phyloP scores from a whole-genome alignment of 2,329 filamentous ascomycete genomes.

The Monosporascus sp. region DNA sequence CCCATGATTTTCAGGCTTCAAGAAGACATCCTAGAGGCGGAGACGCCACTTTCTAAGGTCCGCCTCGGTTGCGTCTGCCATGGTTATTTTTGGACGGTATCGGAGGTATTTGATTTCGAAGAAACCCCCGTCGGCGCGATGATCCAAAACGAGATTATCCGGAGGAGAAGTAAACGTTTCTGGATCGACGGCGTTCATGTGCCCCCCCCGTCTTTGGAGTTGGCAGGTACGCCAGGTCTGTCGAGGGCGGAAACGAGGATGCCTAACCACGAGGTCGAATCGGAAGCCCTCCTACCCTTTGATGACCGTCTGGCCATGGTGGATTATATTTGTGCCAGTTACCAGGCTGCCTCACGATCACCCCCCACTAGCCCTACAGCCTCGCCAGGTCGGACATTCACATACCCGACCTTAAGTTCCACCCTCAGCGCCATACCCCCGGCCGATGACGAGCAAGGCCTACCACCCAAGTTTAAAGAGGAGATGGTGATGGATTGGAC shows the following conservation, averaged over 20 bases:
- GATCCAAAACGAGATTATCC: constrained; percentile 70
- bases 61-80: constrained; percentile 80
- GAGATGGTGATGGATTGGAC: constrained; percentile 78
- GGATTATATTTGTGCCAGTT: constrained; percentile 66
- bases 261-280: constrained; percentile 50
- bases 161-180: constrained; percentile 66
- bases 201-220: constrained; percentile 60
- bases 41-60: constrained; percentile 65
- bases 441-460: constrained; percentile 40
- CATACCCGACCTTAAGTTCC: constrained; percentile 55
- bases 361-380: constrained; percentile 64
- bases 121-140: constrained; percentile 61
- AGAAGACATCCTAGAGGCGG: constrained; percentile 68
- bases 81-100: constrained; percentile 80
- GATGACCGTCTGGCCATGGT: constrained; percentile 68
- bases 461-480: constrained; percentile 65
- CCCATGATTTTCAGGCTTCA: constrained; percentile 88
- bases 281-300: constrained; percentile 66
- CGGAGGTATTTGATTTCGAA: constrained; percentile 73
- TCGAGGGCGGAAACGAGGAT: constrained; percentile 39
- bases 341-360: constrained; percentile 56
- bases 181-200: constrained; percentile 74
- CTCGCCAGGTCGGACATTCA: constrained; percentile 62
- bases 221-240: constrained; percentile 51
- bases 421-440: constrained; percentile 35